Evolutionary conservation across 164 flowering plant species (phyloP), one percentile per base, ranked within the genome.

Genomic region (Aristolochia californica): DNA sequence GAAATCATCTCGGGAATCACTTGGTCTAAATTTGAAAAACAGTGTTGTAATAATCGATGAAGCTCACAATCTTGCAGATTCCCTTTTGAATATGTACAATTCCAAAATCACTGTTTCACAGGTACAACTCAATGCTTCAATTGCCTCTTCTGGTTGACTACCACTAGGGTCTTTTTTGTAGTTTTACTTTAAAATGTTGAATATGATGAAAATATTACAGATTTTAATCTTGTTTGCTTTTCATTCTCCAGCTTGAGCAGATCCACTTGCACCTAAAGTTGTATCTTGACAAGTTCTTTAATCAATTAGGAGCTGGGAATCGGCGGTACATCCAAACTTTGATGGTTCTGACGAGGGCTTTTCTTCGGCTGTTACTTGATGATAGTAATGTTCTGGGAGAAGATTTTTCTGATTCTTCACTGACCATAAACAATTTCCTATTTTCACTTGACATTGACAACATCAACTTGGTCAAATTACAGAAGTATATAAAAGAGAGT

Each of bases 31-130:
- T 68, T 75, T 90, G 80, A 86, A 83, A 72, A 69, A 84, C 51
- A 87, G 72, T 63, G 64, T 90, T 45, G 70, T 94, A n/a, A 86
- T 94, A 48, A 86, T 94, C 62, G 99, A 94, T 44, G 99, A 94
- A 77, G 99, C 97, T 54, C 97, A 94, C 75, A 94, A 94, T 80
- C 74, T 94, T 45, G 97, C 99, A n/a, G 99, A 94, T 58, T 79
- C 96, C 26, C 89, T 94, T 51, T 78, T 81, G 67, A 81, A 82
- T 71, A 94, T 94, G 96, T 82, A 90, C 74, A 87, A 84, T 66
- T 70, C 97, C 48, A 88, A 77, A 72, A 70, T 94, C 52, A 80
- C 91, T 8, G 61, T 71, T 45, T 67, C 78, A 48, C 97, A 94
- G 97, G 97, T 90, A 50, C 11, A 38, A 30, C 24, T 14, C 30